These are phyloP conservation scores for Adiantum capillusveneris DNA, from an alignment of 75 land plant genomes.

Conservation along the genomic window DNA sequence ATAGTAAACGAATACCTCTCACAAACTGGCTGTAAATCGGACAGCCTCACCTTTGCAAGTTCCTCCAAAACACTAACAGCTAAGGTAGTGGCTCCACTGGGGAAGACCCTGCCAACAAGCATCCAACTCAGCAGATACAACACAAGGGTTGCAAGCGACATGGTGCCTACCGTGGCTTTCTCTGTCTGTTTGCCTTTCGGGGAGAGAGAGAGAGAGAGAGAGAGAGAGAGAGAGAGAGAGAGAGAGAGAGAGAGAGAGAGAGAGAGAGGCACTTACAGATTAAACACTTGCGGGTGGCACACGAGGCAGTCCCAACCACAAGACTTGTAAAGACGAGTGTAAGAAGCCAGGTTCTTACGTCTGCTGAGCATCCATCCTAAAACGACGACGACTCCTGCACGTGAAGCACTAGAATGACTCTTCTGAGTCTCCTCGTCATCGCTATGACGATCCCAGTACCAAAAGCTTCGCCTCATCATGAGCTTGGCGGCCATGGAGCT, in stretches of 20 bases:
- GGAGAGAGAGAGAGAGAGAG: no score
- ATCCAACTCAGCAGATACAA: no score
- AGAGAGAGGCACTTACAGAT: conserved; percentile 37
- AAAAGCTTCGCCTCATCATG: conserved; percentile 1
- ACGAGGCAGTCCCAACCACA: conserved; percentile 72
- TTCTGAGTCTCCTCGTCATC: background rate
- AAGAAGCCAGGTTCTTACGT: conserved; percentile 27
- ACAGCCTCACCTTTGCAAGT: conserved; percentile 58
- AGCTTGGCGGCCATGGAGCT: no score
- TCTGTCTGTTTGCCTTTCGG: no score
- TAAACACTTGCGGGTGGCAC: conserved; percentile 47
- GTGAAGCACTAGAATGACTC: no score
- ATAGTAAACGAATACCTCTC: background rate
- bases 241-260: conserved; percentile 6
- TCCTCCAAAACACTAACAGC: conserved; percentile 54
- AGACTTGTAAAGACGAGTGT: conserved; percentile 40
- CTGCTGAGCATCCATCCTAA: conserved; percentile 61
- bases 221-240: background rate
- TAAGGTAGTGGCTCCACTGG: conserved; percentile 51
- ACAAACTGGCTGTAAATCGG: background rate
- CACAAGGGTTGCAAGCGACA: no score
- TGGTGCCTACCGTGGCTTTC: no score
- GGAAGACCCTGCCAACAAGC: conserved; percentile 51
- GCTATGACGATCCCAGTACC: conserved; percentile 10
- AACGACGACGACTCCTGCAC: conserved; percentile 48